Percentiles rank a stretch among this genome's conserved stretches.
These are phyloP conservation scores for Phialocephala sp. DNA, from an alignment of 2,329 filamentous ascomycete species.

Conservation along the genomic window DNA sequence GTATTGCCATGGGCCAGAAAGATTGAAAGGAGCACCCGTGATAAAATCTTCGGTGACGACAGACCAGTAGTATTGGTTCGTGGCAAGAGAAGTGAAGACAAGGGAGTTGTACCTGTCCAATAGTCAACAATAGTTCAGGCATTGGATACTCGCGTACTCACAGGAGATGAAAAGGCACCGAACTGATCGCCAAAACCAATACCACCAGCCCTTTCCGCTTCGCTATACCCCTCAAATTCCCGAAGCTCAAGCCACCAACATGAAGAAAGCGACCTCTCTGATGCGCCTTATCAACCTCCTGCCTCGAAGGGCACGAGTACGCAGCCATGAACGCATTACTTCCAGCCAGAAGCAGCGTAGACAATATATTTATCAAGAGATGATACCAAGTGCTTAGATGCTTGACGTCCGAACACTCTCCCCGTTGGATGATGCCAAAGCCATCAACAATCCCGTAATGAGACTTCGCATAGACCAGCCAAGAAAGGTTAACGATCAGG, in stretches of 20 bases:
- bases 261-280: conserved; percentile 17
- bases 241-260: conserved; percentile 22
- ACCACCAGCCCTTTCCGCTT: conserved; percentile 24
- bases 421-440: conserved; percentile 14
- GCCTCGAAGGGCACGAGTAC: conserved; percentile 17
- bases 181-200: conserved; percentile 19
- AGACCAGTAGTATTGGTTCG: conserved; percentile 24
- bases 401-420: conserved; percentile 16
- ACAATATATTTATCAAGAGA: conserved; percentile 25
- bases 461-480: conserved; percentile 17
- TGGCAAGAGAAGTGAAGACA: conserved; percentile 17
- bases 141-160: conserved; percentile 1
- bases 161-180: conserved; percentile 24
- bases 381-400: conserved; percentile 22
- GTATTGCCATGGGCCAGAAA: conserved; percentile 17
- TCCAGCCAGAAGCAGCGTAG: conserved; percentile 25
- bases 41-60: conserved; percentile 23
- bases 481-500: conserved; percentile 18
- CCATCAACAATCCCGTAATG: conserved; percentile 23
- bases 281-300: conserved; percentile 22
- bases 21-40: conserved; percentile 22
- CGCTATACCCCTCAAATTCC: conserved; percentile 19
- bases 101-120: conserved; percentile 23
- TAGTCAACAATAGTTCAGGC: not conserved
- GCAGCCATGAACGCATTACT: conserved; percentile 28